Conservation (phyloP, 495 filamentous ascomycete genomes). For the Penicilliopsis zonata region DNA sequence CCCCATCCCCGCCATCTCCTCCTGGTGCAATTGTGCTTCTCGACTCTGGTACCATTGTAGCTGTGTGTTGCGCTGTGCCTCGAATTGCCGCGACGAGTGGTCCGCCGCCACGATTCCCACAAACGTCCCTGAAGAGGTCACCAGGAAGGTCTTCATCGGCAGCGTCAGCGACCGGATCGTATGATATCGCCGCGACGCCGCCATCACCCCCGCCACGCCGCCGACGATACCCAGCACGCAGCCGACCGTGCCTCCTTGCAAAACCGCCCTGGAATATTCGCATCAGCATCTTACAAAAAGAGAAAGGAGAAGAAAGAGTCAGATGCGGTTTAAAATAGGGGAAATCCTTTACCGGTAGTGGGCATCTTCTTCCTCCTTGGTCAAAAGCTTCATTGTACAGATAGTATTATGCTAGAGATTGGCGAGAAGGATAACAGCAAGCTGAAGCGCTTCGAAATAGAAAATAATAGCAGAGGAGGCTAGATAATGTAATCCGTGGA, state of each 20-base stretch:
- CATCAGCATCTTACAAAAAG: slow-evolving; percentile 1
- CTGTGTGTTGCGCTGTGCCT: slow-evolving; percentile 52
- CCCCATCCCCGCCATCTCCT: slow-evolving; percentile 36
- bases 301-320: neutral
- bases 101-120: slow-evolving; percentile 78
- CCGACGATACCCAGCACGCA: slow-evolving; percentile 49
- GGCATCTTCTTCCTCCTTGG: slow-evolving; percentile 75
- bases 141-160: slow-evolving; percentile 82
- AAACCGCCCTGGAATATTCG: slow-evolving; percentile 40
- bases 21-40: slow-evolving; percentile 37
- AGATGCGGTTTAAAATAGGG: too few relatives aligned
- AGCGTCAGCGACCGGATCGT: slow-evolving; percentile 69
- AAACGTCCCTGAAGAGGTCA: slow-evolving; percentile 75
- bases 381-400: slow-evolving; percentile 78
- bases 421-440: neutral
- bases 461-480: slow-evolving; percentile 1
- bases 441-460: neutral
- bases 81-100: slow-evolving; percentile 61
- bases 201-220: slow-evolving; percentile 51
- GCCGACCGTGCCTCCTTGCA: slow-evolving; percentile 69
- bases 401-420: neutral
- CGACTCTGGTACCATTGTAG: slow-evolving; percentile 53
- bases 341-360: slow-evolving; percentile 59
- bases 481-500: too few relatives aligned
- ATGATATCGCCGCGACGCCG: slow-evolving; percentile 50